Conservation (phyloP, 2,329 filamentous ascomycete genomes). For the Hortaea werneckii region DNA sequence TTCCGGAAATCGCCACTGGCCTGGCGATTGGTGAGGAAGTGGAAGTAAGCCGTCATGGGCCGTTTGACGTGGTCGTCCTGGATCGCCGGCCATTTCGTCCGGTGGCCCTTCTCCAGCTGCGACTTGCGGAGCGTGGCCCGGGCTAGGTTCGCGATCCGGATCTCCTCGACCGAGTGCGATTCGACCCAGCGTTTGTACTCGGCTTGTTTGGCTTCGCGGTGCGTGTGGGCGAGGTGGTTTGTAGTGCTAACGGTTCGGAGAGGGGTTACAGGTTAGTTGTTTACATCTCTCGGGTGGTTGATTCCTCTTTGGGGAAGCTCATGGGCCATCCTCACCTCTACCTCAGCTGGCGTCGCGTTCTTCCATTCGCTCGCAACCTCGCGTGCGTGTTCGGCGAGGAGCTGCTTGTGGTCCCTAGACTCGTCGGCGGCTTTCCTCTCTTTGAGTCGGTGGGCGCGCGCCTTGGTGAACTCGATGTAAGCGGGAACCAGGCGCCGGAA, state of each 20-base stretch:
- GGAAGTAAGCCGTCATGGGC: constrained; percentile 28
- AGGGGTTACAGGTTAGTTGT: neutral
- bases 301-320: neutral
- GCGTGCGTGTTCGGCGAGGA: neutral
- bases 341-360: constrained; percentile 32
- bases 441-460: neutral
- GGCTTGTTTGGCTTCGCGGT: constrained; percentile 33
- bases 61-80: constrained; percentile 43
- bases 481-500: neutral
- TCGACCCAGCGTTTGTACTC: constrained; percentile 46
- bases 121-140: constrained; percentile 29
- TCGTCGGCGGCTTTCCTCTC: constrained; percentile 2
- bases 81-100: constrained; percentile 26
- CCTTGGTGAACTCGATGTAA: neutral
- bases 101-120: constrained; percentile 6
- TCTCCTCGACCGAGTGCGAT: constrained; percentile 45
- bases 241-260: constrained; percentile 35
- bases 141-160: constrained; percentile 50
- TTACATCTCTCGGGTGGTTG: neutral
- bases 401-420: neutral
- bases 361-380: constrained; percentile 37
- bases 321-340: constrained; percentile 30
- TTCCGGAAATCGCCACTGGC: constrained; percentile 42
- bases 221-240: constrained; percentile 42
- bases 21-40: constrained; percentile 38